Evolutionary conservation across 2,329 filamentous ascomycete species (phyloP).

Genomic region (Aspergillus clavatus): DNA sequence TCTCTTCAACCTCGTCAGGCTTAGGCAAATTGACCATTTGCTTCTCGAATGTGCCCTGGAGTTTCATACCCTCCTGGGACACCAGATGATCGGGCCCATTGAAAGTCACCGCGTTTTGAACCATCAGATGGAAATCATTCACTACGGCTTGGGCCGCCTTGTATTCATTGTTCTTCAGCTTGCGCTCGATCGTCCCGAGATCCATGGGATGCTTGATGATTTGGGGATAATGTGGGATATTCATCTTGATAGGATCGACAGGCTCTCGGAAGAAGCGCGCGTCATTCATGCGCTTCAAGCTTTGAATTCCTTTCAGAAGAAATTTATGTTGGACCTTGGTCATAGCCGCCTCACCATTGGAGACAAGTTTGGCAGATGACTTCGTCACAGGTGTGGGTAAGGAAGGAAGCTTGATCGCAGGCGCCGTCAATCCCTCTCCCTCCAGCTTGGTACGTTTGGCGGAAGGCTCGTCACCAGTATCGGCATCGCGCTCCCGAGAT

Average conservation of each 20-base stretch:
- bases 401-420: slow-evolving; percentile 44
- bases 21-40: slow-evolving; percentile 58
- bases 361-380: slow-evolving; percentile 8
- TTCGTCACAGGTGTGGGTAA: slow-evolving; percentile 36
- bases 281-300: slow-evolving; percentile 76
- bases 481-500: slow-evolving; percentile 72
- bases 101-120: slow-evolving; percentile 73
- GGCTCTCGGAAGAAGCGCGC: slow-evolving; percentile 71
- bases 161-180: slow-evolving; percentile 68
- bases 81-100: slow-evolving; percentile 76
- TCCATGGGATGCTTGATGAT: slow-evolving; percentile 79
- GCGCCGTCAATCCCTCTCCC: slow-evolving; percentile 44
- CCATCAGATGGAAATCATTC: slow-evolving; percentile 69
- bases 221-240: slow-evolving; percentile 68
- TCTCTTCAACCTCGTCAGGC: slow-evolving; percentile 57
- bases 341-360: slow-evolving; percentile 24
- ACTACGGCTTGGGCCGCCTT: slow-evolving; percentile 65
- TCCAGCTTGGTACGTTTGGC: slow-evolving; percentile 79
- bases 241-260: slow-evolving; percentile 70
- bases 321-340: slow-evolving; percentile 43
- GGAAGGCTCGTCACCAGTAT: slow-evolving; percentile 57
- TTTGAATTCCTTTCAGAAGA: slow-evolving; percentile 36
- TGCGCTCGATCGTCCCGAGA: slow-evolving; percentile 73
- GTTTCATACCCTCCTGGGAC: slow-evolving; percentile 60
- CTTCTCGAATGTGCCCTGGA: slow-evolving; percentile 56